Conservation (phyloP, 1,139 yeast species). For the Saccharomyces pastorianus region DNA sequence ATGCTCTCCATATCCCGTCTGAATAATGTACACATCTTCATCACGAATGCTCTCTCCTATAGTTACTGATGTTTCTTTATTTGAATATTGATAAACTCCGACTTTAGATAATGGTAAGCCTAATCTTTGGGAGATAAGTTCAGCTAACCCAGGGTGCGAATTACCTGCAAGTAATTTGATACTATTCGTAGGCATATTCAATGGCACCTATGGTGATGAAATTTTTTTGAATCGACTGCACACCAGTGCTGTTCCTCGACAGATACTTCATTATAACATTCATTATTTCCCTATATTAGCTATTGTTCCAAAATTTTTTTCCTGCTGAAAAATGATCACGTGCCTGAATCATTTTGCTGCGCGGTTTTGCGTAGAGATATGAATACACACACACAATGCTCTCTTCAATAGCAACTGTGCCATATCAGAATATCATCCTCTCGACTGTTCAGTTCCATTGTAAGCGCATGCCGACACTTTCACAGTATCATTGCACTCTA, state of each 20-base stretch:
- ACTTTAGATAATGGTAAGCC: no score
- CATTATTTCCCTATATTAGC: background rate
- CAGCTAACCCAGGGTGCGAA: no score
- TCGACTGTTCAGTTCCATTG: background rate
- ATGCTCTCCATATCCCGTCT: no score
- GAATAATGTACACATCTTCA: no score
- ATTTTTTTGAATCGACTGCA: conserved; percentile 38
- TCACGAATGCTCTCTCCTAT: no score
- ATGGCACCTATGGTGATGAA: conserved; percentile 45
- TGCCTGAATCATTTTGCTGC: background rate
- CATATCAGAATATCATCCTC: background rate
- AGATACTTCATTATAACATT: no score
- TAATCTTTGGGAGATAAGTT: no score
- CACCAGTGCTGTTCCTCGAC: no score
- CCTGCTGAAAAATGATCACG: background rate
- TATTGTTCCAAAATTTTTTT: background rate
- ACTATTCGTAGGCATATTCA: no score
- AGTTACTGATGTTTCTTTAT: no score
- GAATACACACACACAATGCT: background rate
- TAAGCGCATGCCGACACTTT: background rate
- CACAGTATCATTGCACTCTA: background rate
- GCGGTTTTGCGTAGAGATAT: background rate
- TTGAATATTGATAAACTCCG: no score
- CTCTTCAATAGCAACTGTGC: background rate
- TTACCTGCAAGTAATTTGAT: no score